These are phyloP conservation scores for Bolboschoenoplectus hybrid DNA, from an alignment of 202 grass and related monocot species.

Conservation along the genomic window DNA sequence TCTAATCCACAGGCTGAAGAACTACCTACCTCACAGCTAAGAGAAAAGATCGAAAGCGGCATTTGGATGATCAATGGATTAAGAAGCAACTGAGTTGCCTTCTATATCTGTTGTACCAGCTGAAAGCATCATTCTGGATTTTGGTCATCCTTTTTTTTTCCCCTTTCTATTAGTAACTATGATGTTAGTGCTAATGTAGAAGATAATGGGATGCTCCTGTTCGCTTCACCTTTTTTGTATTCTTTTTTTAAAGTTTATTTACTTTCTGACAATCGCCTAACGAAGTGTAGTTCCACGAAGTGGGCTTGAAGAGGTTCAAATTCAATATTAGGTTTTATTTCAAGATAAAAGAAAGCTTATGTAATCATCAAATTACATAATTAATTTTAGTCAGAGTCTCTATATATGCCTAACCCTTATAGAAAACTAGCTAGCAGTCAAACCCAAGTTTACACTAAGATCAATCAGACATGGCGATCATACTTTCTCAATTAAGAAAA, in stretches of 20 bases:
- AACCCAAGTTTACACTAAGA: background rate
- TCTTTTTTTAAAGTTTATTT: background rate
- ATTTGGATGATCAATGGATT: slow-evolving; percentile 23
- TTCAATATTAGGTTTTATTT: background rate
- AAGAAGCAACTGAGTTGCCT: slow-evolving; percentile 12
- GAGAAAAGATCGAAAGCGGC: slow-evolving; percentile 27
- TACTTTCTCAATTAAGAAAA: background rate
- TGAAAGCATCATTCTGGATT: background rate
- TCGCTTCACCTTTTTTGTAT: background rate
- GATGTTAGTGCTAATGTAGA: background rate
- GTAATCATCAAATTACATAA: background rate
- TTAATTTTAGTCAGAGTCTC: background rate
- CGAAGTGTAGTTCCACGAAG: background rate
- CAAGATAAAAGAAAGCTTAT: background rate
- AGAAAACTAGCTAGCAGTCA: background rate
- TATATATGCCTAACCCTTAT: too few relatives aligned
- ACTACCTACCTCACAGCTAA: slow-evolving; percentile 26
- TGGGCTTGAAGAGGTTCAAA: background rate
- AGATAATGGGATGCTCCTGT: background rate
- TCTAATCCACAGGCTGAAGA: background rate
- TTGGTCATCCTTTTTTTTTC: background rate
- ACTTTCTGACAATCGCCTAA: background rate
- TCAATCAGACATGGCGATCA: background rate
- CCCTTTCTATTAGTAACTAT: background rate
- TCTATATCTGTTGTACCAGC: background rate